phyloP scores from a whole-genome alignment of 176 grass and related monocot genomes.

The Eleusine indica region DNA sequence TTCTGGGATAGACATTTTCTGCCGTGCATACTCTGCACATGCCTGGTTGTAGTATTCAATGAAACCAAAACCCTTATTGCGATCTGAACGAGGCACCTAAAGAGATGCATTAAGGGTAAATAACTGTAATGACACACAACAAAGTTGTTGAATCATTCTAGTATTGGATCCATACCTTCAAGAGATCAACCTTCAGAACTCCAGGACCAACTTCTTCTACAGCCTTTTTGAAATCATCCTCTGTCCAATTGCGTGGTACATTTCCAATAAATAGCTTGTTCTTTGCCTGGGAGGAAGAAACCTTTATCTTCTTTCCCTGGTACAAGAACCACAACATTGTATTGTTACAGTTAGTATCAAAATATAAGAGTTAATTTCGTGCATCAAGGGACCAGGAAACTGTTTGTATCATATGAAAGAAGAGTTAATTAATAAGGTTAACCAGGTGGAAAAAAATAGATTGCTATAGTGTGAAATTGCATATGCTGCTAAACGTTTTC shows the following conservation, averaged over 20 bases:
- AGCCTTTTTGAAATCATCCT: slow-evolving; percentile 73
- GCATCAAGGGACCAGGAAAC: background rate
- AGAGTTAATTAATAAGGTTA: background rate
- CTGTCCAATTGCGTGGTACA: slow-evolving; percentile 73
- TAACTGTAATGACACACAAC: slow-evolving; percentile 15
- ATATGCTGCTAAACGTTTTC: background rate
- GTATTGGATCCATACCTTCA: slow-evolving; percentile 58
- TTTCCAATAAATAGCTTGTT: slow-evolving; percentile 93
- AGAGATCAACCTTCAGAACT: slow-evolving; percentile 70
- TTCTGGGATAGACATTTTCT: slow-evolving; percentile 77
- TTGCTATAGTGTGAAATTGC: slow-evolving; percentile 21
- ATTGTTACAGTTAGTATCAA: slow-evolving; percentile 20
- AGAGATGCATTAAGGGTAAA: slow-evolving; percentile 33
- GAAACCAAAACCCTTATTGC: slow-evolving; percentile 81
- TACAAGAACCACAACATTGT: slow-evolving; percentile 36
- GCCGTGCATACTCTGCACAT: slow-evolving; percentile 86
- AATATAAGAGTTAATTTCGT: slow-evolving; percentile 7
- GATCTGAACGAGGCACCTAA: slow-evolving; percentile 56
- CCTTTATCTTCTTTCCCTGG: slow-evolving; percentile 74
- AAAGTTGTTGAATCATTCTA: slow-evolving; percentile 26
- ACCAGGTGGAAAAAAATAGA: background rate
- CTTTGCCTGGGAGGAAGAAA: slow-evolving; percentile 78
- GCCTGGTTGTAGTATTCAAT: slow-evolving; percentile 93
- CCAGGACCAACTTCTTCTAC: slow-evolving; percentile 82
- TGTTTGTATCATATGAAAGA: background rate